phyloP scores from a whole-genome alignment of 2,329 filamentous ascomycete genomes.

The Aaosphaeria arxii region DNA sequence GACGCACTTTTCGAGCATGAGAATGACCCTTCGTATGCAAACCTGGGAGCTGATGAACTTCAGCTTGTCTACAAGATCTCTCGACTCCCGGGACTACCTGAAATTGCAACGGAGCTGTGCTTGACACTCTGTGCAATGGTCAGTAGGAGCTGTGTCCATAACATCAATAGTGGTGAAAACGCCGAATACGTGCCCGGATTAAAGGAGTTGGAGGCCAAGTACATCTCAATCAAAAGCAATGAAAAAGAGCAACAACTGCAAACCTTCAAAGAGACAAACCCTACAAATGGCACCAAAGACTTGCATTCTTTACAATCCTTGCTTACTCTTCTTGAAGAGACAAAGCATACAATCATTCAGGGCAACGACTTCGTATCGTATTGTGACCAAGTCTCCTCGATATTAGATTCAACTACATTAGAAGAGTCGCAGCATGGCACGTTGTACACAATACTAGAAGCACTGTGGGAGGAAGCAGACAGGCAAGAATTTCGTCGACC shows the following conservation, averaged over 20 bases:
- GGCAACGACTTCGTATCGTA: constrained; percentile 23
- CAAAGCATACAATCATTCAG: constrained; percentile 29
- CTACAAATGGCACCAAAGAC: neutral
- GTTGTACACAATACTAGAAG: constrained; percentile 23
- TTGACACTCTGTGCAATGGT: constrained; percentile 26
- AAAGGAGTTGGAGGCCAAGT: constrained; percentile 9
- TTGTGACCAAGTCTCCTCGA: constrained; percentile 17
- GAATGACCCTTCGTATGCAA: neutral
- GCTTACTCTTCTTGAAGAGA: constrained; percentile 16
- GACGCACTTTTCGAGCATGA: constrained; percentile 23
- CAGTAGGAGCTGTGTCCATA: constrained; percentile 9
- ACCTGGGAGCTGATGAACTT: constrained; percentile 22
- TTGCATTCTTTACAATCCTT: constrained; percentile 18
- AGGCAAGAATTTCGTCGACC: constrained; percentile 46
- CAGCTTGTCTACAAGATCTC: constrained; percentile 35
- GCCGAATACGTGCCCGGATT: constrained; percentile 15
- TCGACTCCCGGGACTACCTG: constrained; percentile 39
- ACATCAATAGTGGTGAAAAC: constrained; percentile 1
- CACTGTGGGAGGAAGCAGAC: constrained; percentile 48
- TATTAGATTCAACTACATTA: constrained; percentile 14
- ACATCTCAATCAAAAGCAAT: constrained; percentile 4
- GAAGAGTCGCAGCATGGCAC: constrained; percentile 8
- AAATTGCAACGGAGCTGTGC: constrained; percentile 41
- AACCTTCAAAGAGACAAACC: neutral
- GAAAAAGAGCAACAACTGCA: neutral